Percentiles rank a stretch among this genome's conserved stretches.
Conservation (phyloP, 2,329 filamentous ascomycete genomes). For the Stagonosporopsis tanaceti region DNA sequence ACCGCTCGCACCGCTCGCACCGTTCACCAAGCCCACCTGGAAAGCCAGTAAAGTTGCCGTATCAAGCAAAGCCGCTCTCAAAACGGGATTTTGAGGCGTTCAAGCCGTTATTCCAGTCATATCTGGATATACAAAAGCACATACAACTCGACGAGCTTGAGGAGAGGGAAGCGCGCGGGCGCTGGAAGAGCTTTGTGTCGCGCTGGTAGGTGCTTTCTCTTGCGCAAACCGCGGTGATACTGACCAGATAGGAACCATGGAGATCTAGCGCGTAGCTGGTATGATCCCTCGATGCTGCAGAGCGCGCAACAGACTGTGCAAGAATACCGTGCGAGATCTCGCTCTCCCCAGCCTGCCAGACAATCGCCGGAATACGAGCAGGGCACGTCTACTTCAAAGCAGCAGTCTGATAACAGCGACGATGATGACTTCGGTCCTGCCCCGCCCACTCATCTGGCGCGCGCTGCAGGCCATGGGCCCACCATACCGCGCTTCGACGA, state of each 20-base stretch:
- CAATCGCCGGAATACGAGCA: constrained; percentile 34
- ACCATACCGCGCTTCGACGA: constrained; percentile 77
- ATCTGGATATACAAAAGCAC: constrained; percentile 87
- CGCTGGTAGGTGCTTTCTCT: constrained; percentile 72
- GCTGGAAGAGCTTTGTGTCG: constrained; percentile 91
- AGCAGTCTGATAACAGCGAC: constrained; percentile 40
- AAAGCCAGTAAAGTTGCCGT: constrained; percentile 63
- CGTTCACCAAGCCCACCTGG: constrained; percentile 42
- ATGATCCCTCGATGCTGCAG: constrained; percentile 77
- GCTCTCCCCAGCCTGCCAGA: constrained; percentile 22
- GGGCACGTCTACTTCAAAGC: neutral
- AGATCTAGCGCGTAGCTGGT: constrained; percentile 91
- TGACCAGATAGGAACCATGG: constrained; percentile 72
- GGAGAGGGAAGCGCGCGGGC: constrained; percentile 77
- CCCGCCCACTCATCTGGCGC: constrained; percentile 52
- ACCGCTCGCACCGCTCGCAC: constrained; percentile 17
- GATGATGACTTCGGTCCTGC: constrained; percentile 63
- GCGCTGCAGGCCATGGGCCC: constrained; percentile 56
- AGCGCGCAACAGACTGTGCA: constrained; percentile 54
- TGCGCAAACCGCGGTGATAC: neutral
- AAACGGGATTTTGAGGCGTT: constrained; percentile 74
- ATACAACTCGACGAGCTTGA: constrained; percentile 72
- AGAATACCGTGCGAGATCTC: constrained; percentile 23
- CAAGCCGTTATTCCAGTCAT: constrained; percentile 78
- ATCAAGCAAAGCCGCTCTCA: constrained; percentile 69